Evolutionary conservation across 441 rosid genomes (phyloP), one percentile per base, ranked within the genome.

Genomic region (Raphanus hybrid): DNA sequence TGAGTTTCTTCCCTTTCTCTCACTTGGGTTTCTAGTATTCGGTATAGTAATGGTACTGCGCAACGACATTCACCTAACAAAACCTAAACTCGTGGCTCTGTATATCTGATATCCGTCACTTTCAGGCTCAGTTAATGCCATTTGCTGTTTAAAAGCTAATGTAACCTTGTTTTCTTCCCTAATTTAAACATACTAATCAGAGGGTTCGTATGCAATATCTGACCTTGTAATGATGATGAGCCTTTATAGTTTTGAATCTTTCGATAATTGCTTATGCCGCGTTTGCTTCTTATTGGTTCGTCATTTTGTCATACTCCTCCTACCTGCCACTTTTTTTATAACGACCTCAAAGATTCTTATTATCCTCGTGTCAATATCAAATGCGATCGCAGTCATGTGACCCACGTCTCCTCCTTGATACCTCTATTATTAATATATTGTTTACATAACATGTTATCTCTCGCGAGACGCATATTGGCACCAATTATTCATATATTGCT

Each of bases 61-160:
- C 64, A 88, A 86, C 60, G 86, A 88, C 74, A 94, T 90, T 97
- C 92, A n/a, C 98, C 96, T 1, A 90, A 65, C 86, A 93, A 83
- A 84, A 70, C 83, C 69, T 70, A 89, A 77, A 77, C 97, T 90
- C 27, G 80, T 94, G 62, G 35, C 82, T 16, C 69, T 92, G 0
- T 29, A 18, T 92, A 92, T 74, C 7, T 89, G 79, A 70, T 87
- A 50, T 90, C 92, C 63, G 91, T 93, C 12, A 72, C 79, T 9
- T 73, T 83, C 39, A 84, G 97, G 84, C 70, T 89, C 50, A 83
- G 77, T 58, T 61, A 76, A 55, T 45, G 88, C 92, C 37, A 76
- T 78, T 65, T 69, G 76, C 74, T 62, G 80, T 77, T 84, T 73
- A 81, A 20, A 32, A 34, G 55, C 32, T 61, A 48, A 3, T 80